Evolutionary conservation across 2,329 filamentous ascomycete genomes (phyloP), one percentile per base, ranked within the genome.

Genomic region (Alternaria sp.): DNA sequence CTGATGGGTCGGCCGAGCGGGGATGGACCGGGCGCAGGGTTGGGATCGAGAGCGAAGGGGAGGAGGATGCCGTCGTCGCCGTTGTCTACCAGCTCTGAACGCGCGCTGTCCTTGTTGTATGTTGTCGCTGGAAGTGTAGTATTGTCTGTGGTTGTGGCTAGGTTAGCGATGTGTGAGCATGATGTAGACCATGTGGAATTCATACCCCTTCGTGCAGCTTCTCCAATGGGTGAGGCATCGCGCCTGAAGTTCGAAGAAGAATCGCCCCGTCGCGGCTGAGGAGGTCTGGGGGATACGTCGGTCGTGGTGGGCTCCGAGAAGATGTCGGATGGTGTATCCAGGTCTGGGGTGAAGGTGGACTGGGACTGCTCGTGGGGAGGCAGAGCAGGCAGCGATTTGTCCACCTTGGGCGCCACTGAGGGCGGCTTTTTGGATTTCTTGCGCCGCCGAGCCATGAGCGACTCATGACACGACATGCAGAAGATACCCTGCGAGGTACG

Each of bases 381-480:
- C 23, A 98, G 86, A 25, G 96, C 96, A 19, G 96, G 96, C 36
- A 99, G 84, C 7, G 93, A 97, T 80, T 98, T 98, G 78, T 99
- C 95, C 43, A 92, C 88, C 66, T 93, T 89, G 19, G 90, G 87
- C 11, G 70, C 55, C 1, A 74, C 70, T n/a, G 71, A 69, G 13
- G 74, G 73, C 3, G 77, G 73, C 57, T 80, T 79, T 80, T 93
- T 93, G 43, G 91, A 90, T 80, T 93, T 93, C 83, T 98, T 97
- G 75, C 93, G 88, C 68, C 95, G 88, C 67, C 95, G 87, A 54
- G 95, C 93, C 93, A 98, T 98, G 57, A 99, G 83, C 26, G 93
- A 96, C 81, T 99, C 96, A 77, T 99, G 96, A 79, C 96, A 99
- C 76, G 91, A 93, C 96, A 99, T 99, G 83, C 96, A 99, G 79